Conservation (phyloP, 371 early-diverging fungal species). For the Mortierella sp. region DNA sequence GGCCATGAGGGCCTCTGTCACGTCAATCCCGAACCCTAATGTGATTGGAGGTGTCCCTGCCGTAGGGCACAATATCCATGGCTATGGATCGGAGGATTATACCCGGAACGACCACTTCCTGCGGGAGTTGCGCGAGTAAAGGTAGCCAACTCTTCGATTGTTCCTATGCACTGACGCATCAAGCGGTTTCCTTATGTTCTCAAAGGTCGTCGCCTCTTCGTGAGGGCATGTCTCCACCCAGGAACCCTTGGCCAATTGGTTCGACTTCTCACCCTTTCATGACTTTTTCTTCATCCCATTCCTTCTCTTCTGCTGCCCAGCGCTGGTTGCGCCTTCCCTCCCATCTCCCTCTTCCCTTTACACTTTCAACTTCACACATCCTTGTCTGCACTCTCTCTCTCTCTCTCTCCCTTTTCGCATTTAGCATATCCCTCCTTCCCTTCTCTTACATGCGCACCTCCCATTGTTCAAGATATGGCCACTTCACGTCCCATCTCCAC, state of each 20-base stretch:
- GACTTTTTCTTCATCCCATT: not conserved
- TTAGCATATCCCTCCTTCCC: not conserved
- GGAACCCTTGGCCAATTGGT: too few relatives aligned
- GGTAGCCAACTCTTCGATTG: not conserved
- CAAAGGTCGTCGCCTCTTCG: not conserved
- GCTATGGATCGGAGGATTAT: slow-evolving; percentile 47
- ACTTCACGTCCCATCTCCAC: not conserved
- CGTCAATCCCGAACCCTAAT: not conserved
- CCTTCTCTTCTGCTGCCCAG: not conserved
- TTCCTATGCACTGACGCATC: too few relatives aligned
- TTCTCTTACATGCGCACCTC: not conserved
- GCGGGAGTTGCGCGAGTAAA: slow-evolving; percentile 47
- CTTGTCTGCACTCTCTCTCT: not conserved
- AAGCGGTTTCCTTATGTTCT: not conserved
- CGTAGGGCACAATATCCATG: slow-evolving; percentile 22
- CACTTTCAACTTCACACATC: too few relatives aligned
- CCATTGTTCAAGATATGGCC: not conserved
- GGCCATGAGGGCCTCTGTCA: not conserved
- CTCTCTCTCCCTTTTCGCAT: not conserved
- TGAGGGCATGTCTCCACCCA: too few relatives aligned
- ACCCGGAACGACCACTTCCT: slow-evolving; percentile 41
- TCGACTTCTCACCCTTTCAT: not conserved
- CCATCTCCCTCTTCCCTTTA: too few relatives aligned
- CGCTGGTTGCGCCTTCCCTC: not conserved
- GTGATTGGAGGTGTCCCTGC: slow-evolving; percentile 10